Conservation (phyloP, 805 yeast species). For the Diddensiella santjacobensis region DNA sequence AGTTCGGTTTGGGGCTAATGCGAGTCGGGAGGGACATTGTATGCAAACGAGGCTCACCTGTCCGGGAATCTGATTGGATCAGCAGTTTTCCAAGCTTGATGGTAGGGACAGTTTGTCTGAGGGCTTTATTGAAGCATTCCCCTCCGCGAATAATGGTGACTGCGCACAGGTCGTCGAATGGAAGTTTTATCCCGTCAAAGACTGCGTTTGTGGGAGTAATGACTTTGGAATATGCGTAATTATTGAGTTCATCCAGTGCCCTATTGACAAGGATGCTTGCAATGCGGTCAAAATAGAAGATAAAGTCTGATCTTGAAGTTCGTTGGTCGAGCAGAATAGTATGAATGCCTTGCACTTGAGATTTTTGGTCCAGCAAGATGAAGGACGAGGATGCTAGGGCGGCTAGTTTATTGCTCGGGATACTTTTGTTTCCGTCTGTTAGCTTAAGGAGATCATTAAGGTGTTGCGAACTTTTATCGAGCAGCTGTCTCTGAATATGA, state of each 20-base stretch:
- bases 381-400: conserved; percentile 1
- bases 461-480: conserved; percentile 63
- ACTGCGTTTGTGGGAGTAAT: conserved; percentile 41
- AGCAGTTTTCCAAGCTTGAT: conserved; percentile 76
- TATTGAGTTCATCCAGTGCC: conserved; percentile 52
- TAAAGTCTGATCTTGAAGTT: conserved; percentile 69
- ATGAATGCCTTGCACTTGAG: conserved; percentile 68
- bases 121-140: conserved; percentile 80
- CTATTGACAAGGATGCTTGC: conserved; percentile 63
- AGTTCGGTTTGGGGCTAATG: conserved; percentile 22
- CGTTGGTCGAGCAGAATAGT: conserved; percentile 58
- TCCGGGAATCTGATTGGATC: conserved; percentile 79
- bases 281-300: conserved; percentile 82
- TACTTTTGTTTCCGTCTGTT: conserved; percentile 38
- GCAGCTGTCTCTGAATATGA: conserved; percentile 72
- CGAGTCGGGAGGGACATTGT: conserved; percentile 64
- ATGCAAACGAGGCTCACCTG: conserved; percentile 94
- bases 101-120: conserved; percentile 68
- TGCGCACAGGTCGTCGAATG: conserved; percentile 54
- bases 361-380: conserved; percentile 41
- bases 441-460: conserved; percentile 56
- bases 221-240: conserved; percentile 28
- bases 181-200: conserved; percentile 32
- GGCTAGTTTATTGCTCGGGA: conserved; percentile 3
- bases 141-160: conserved; percentile 86